Base-by-base conservation (phyloP, 768 basidiomycete genomes). In the Boletus subcaerulescens region DNA sequence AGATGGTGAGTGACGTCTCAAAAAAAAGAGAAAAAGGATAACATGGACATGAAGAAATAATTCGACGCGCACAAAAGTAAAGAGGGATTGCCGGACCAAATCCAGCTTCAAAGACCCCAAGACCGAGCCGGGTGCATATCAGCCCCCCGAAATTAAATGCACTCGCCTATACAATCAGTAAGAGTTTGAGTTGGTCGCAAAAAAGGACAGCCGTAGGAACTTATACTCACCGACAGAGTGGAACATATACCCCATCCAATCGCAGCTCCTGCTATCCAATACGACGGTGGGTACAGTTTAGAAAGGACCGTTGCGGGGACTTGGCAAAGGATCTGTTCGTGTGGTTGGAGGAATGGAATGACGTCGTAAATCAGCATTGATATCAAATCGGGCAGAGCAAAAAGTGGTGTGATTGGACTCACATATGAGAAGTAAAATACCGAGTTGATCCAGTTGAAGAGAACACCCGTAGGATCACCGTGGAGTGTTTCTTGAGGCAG, bases 401-500 rank as follows among this genome's bases (percentile, higher is more conserved):
- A 33, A 43, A 48, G 24, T 1, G 31, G 15, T 22, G 33, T 13
- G 22, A 24, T 2, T 18, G 7, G 36, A 72, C 80, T 53, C 54
- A 86, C 88, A 62, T 91, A 91, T 57, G 90, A 80, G 63, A 91
- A 85, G 74, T 85, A 91, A 72, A 91, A 92, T 6, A 77, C 78
- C 2, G 88, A 89, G 60, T 81, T 87, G 40, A 87, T 72, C 89
- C 88, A 91, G 65, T 87, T 83, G 64, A 82, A 91, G 17, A 83
- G 74, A 32, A 74, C 57, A 1, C 89, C 89, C 0, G 81, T 83
- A 3, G 78, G 79, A 65, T 91, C 89, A 8, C 88, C 87, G 9
- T 77, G 74, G 10, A 91, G 80, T 11, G 75, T 72, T 60, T 91
- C 86, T 33, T 83, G 69, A 7, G 84, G 78, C 4, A 92, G 74